These are phyloP conservation scores for Xylariomycetidae sp. DNA, from an alignment of 2,329 filamentous ascomycete species.

Conservation along the genomic window DNA sequence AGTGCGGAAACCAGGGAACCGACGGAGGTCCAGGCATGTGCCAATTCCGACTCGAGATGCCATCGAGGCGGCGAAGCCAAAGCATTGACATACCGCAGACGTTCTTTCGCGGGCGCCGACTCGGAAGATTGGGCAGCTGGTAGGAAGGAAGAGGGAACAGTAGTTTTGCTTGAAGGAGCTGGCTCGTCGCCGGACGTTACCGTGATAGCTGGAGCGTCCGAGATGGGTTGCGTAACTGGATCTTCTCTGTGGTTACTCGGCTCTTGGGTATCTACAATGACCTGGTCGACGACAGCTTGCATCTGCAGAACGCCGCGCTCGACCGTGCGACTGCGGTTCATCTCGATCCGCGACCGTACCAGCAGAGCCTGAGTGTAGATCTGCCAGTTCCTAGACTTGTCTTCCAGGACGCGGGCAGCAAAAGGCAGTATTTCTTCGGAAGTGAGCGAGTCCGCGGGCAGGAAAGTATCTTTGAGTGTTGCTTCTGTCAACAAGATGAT, in stretches of 20 bases:
- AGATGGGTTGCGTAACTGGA: conserved; percentile 9
- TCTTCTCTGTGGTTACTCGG: conserved; percentile 25
- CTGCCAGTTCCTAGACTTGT: conserved; percentile 94
- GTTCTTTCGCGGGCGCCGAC: conserved; percentile 68
- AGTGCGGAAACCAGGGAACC: conserved; percentile 85
- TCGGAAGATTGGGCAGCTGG: conserved; percentile 70
- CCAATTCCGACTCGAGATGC: conserved; percentile 91
- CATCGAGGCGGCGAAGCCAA: conserved; percentile 81
- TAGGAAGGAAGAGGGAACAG: conserved; percentile 70
- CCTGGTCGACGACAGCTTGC: conserved; percentile 91
- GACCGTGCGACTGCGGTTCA: conserved; percentile 78
- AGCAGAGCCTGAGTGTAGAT: conserved; percentile 92
- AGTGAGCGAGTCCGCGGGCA: conserved; percentile 77
- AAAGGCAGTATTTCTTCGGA: conserved; percentile 92
- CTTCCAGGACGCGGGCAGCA: conserved; percentile 77
- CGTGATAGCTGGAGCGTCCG: conserved; percentile 38
- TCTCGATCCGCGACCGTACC: conserved; percentile 83
- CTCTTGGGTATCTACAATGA: conserved; percentile 69
- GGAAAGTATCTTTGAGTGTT: conserved; percentile 81
- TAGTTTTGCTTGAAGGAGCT: conserved; percentile 6
- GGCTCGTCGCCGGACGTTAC: conserved; percentile 31
- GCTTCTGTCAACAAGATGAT: conserved; percentile 83
- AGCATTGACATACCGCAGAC: conserved; percentile 77
- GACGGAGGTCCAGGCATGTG: conserved; percentile 83
- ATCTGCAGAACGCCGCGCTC: conserved; percentile 88